Conservation (phyloP, 1,284 basidiomycete genomes). For the Heterobasidion annosum region DNA sequence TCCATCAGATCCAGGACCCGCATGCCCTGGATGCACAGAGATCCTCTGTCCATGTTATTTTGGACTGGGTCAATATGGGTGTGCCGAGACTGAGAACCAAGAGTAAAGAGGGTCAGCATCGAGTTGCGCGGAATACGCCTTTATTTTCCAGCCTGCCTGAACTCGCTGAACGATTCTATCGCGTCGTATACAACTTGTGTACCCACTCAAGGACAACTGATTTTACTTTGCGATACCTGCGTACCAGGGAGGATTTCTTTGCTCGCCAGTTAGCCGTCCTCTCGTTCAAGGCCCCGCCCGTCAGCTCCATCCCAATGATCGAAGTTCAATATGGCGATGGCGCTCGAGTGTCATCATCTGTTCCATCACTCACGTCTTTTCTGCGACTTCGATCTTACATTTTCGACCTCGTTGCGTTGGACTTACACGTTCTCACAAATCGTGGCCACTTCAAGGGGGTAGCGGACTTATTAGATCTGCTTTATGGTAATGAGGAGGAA, state of each 20-base stretch:
- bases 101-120: constrained; percentile 30
- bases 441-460: constrained; percentile 69
- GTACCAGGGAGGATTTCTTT: constrained; percentile 87
- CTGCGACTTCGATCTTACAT: constrained; percentile 80
- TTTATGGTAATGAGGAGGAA: constrained; percentile 59
- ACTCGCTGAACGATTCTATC: constrained; percentile 83
- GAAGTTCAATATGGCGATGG: constrained; percentile 70
- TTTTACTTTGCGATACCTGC: constrained; percentile 80
- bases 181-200: constrained; percentile 81
- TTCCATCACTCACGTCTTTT: constrained; percentile 69
- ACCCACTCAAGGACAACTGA: constrained; percentile 79
- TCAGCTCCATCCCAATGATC: constrained; percentile 44
- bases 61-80: constrained; percentile 69
- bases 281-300: constrained; percentile 50
- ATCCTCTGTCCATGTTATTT: constrained; percentile 75
- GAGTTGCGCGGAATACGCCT: constrained; percentile 28
- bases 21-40: constrained; percentile 61
- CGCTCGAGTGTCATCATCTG: constrained; percentile 64
- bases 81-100: constrained; percentile 46
- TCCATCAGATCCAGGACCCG: constrained; percentile 65
- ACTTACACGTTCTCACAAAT: constrained; percentile 80
- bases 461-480: constrained; percentile 60
- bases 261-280: constrained; percentile 73
- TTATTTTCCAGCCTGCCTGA: constrained; percentile 66
- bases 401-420: constrained; percentile 82